phyloP scores from a whole-genome alignment of 2,329 filamentous ascomycete genomes.

The Calonectria naviculata region DNA sequence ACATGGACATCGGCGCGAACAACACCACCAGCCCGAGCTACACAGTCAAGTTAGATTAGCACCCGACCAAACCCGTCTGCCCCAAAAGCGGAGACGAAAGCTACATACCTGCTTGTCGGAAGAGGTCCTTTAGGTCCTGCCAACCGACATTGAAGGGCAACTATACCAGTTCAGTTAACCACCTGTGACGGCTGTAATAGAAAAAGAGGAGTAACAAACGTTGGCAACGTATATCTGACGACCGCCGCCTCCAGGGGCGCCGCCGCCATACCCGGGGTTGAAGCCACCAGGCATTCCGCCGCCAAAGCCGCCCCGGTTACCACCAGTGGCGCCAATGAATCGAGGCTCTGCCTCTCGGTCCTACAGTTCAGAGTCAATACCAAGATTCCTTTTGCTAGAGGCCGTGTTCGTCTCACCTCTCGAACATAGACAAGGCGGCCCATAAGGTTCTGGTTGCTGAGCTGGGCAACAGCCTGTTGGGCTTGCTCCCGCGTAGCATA shows the following conservation, averaged over 20 bases:
- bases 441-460: constrained; percentile 99
- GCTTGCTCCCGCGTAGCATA: constrained; percentile 99
- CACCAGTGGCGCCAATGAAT: constrained; percentile 81
- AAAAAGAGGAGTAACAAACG: constrained; percentile 72
- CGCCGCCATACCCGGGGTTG: constrained; percentile 66
- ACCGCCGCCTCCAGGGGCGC: constrained; percentile 64
- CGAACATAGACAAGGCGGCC: constrained; percentile 98
- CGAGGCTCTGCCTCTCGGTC: constrained; percentile 98
- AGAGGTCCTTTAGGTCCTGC: constrained; percentile 99
- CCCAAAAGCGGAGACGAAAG: not conserved
- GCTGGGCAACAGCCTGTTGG: constrained; percentile 94
- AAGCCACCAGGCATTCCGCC: constrained; percentile 65
- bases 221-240: constrained; percentile 98
- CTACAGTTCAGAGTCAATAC: constrained; percentile 55
- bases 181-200: constrained; percentile 18
- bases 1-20: constrained; percentile 96
- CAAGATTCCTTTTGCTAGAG: no score
- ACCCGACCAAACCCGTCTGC: not conserved
- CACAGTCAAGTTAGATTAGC: constrained; percentile 18
- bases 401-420: constrained; percentile 73
- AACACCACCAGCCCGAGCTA: constrained; percentile 76
- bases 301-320: constrained; percentile 71
- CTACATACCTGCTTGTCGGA: constrained; percentile 93
- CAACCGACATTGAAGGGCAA: constrained; percentile 97
- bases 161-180: constrained; percentile 59